Base-by-base conservation (phyloP, 78 protist genomes). In the Cavenderia fasciculata region DNA sequence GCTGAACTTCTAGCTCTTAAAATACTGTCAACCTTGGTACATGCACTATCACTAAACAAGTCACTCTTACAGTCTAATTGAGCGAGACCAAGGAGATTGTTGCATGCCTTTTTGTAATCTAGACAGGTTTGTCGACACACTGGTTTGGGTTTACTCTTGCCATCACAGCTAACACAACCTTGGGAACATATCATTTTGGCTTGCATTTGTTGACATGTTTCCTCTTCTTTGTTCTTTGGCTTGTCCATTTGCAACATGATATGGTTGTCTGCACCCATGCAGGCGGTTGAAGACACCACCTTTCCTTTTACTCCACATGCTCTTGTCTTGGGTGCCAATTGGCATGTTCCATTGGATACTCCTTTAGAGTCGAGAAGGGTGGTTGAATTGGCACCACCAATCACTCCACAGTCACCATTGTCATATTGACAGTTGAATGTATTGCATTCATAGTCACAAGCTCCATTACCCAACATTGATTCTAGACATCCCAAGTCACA, bases 391-490 rank as follows among this genome's bases (percentile, higher is more conserved):
- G 47, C 4, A 21, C 63, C 63, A 27, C 27, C 63, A 11, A 36
- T 29, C 16, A 40, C 5, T 1, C 72, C 72, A 38, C 78, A 72
- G n/a, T 72, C 78, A 34, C 78, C 78, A 34, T 54, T 7, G 23
- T 72, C 78, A 18, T 54, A 72, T 16, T 36, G 51, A 29, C 78
- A 72, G 52, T 72, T 47, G 78, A 56, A 54, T 31, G 78, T 72
- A n/a, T 72, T 72, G 78, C 78, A 72, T 34, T 47, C 59, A 16
- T 33, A 40, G 72, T 51, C 78, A 43, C 68, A 72, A n/a, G 18
- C 12, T 7, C 47, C 59, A 43, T 51, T 72, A 4, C 47, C 68
- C 12, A 72, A 27, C 78, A 72, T 56, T 10, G 52, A 41, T 1
- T 21, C 19, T 31, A 19, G 36, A 59, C 59, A 72, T 4, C 78